Conservation (phyloP, 441 rosid genomes). For the Daphne laureola region DNA sequence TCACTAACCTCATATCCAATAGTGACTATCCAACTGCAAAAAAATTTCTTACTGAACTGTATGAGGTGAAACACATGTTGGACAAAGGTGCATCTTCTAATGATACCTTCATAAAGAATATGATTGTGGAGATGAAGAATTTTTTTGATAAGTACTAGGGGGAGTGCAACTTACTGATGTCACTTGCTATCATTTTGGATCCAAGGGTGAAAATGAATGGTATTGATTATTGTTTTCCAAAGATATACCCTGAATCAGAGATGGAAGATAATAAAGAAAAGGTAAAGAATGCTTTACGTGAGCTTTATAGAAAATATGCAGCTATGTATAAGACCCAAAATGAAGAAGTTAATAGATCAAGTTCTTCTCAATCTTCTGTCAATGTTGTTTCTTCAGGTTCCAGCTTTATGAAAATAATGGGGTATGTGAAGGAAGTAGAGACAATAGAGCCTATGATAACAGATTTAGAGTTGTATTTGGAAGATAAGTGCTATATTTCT, state of each 20-base stretch:
- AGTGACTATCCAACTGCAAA: not conserved
- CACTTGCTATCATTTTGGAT: not conserved
- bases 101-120: too few relatives aligned
- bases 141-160: not conserved
- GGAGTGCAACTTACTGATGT: not conserved
- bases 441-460: not conserved
- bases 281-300: not conserved
- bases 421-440: not conserved
- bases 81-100: too few relatives aligned
- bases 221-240: not conserved
- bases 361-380: not conserved
- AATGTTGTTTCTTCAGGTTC: not conserved
- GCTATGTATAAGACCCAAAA: not conserved
- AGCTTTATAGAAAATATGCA: not conserved
- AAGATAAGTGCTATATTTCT: not conserved
- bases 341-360: not conserved
- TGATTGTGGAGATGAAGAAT: too few relatives aligned
- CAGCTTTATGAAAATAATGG: not conserved
- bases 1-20: not conserved
- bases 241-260: not conserved
- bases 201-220: not conserved
- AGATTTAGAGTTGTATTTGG: not conserved
- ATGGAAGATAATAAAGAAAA: not conserved
- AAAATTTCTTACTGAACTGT: not conserved
- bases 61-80: too few relatives aligned